Conservation (phyloP, 129 eudicot genomes). For the Tanacetum coccineum region DNA sequence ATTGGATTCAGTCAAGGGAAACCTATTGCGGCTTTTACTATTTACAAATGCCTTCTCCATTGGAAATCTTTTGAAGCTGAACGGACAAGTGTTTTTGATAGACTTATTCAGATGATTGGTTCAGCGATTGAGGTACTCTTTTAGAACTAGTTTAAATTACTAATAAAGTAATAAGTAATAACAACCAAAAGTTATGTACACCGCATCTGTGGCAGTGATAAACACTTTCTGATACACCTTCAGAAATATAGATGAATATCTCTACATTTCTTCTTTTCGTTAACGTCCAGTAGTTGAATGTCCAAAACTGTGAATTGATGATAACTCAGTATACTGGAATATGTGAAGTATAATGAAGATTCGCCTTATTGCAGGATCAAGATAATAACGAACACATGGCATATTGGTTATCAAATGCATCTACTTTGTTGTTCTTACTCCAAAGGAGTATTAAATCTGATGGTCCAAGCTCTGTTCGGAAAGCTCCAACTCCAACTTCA, state of each 20-base stretch:
- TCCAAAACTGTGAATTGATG: slow-evolving; percentile 8
- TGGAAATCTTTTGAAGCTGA: slow-evolving; percentile 99
- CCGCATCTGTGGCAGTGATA: too few relatives aligned
- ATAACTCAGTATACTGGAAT: neutral
- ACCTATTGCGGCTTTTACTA: slow-evolving; percentile 95
- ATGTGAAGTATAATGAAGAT: slow-evolving; percentile 9
- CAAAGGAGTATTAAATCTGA: slow-evolving; percentile 73
- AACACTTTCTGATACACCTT: too few relatives aligned
- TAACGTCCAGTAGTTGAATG: neutral
- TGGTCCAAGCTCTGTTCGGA: slow-evolving; percentile 56
- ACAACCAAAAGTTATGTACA: neutral
- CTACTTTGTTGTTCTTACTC: slow-evolving; percentile 54
- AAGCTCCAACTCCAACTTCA: slow-evolving; percentile 73
- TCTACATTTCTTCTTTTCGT: too few relatives aligned
- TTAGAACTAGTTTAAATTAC: neutral
- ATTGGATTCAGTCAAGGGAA: slow-evolving; percentile 94
- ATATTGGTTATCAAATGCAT: slow-evolving; percentile 36
- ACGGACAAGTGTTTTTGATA: slow-evolving; percentile 93
- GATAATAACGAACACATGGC: slow-evolving; percentile 42
- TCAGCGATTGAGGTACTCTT: slow-evolving; percentile 90
- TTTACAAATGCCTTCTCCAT: slow-evolving; percentile 92
- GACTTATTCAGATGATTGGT: slow-evolving; percentile 97
- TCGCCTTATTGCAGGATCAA: slow-evolving; percentile 31
- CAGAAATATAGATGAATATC: too few relatives aligned
- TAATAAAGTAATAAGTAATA: neutral